These are phyloP conservation scores for Geranomyces michiganensis DNA, from an alignment of 192 early-diverging fungal genomes.

Conservation along the genomic window DNA sequence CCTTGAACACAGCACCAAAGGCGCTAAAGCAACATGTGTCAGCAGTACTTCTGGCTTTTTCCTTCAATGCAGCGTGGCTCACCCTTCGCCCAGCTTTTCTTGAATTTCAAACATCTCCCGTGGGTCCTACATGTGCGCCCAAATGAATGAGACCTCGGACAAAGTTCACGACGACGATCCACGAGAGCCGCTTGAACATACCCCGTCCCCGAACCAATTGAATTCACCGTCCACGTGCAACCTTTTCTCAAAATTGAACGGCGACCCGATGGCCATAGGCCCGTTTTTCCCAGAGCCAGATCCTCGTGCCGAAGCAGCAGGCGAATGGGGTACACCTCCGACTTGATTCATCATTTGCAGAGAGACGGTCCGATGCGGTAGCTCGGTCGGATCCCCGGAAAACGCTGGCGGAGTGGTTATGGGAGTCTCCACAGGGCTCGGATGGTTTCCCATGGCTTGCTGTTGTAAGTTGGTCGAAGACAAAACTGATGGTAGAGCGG, in stretches of 20 bases:
- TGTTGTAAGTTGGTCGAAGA: too few relatives aligned
- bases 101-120: slow-evolving; percentile 37
- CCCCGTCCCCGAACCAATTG: slow-evolving; percentile 36
- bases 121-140: too few relatives aligned
- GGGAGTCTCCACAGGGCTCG: neutral
- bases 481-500: too few relatives aligned
- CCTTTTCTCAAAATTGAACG: slow-evolving; percentile 33
- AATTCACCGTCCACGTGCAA: slow-evolving; percentile 37
- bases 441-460: neutral
- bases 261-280: neutral
- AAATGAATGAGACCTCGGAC: too few relatives aligned
- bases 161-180: too few relatives aligned
- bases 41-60: neutral
- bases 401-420: neutral
- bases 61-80: neutral
- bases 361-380: slow-evolving; percentile 6
- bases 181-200: too few relatives aligned
- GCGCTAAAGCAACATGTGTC: slow-evolving; percentile 10
- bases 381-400: neutral
- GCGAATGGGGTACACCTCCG: neutral
- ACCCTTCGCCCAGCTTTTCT: slow-evolving; percentile 54
- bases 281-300: neutral
- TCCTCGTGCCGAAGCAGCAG: neutral
- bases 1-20: slow-evolving; percentile 50
- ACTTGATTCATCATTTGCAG: slow-evolving; percentile 11